A percentile compares a stretch with the other conserved stretches of the same genome.
These are phyloP conservation scores for Flaveria sonorensis DNA, from an alignment of 129 eudicot species.

Conservation along the genomic window DNA sequence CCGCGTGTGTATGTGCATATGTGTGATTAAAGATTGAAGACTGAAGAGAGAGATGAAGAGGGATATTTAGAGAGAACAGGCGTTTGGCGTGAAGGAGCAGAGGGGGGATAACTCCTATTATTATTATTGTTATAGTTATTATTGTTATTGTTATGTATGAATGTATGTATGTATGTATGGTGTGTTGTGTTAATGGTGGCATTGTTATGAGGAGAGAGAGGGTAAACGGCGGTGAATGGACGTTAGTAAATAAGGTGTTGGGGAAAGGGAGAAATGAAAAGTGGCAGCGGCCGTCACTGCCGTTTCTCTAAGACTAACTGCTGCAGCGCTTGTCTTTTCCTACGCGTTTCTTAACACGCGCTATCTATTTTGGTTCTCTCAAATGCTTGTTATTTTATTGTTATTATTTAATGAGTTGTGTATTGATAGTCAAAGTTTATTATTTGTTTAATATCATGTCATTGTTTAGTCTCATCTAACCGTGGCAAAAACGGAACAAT, in stretches of 20 bases:
- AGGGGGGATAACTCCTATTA: neutral
- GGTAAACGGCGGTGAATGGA: conserved; percentile 78
- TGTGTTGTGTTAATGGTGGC: conserved; percentile 22
- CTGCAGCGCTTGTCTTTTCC: conserved; percentile 21
- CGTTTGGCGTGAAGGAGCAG: conserved; percentile 94
- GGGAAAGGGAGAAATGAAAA: conserved; percentile 20
- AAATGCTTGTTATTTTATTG: too few species aligned
- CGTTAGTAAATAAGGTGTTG: conserved; percentile 49
- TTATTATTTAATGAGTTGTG: neutral
- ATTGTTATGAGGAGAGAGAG: conserved; percentile 54
- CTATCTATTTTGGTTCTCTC: neutral
- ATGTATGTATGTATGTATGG: neutral
- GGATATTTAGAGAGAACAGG: conserved; percentile 56
- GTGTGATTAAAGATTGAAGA: neutral
- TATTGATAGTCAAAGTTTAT: neutral
- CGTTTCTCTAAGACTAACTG: conserved; percentile 53
- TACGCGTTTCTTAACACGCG: conserved; percentile 13
- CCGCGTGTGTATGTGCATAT: neutral
- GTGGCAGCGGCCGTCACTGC: conserved; percentile 70
- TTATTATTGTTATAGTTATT: too few species aligned
- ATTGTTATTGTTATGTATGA: too few species aligned
- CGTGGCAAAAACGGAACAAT: too few species aligned
- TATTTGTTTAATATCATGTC: too few species aligned
- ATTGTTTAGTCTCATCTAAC: too few species aligned
- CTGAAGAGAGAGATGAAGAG: neutral